Base-by-base conservation (phyloP, 2,329 filamentous ascomycete genomes). In the Aspergillus awamori region DNA sequence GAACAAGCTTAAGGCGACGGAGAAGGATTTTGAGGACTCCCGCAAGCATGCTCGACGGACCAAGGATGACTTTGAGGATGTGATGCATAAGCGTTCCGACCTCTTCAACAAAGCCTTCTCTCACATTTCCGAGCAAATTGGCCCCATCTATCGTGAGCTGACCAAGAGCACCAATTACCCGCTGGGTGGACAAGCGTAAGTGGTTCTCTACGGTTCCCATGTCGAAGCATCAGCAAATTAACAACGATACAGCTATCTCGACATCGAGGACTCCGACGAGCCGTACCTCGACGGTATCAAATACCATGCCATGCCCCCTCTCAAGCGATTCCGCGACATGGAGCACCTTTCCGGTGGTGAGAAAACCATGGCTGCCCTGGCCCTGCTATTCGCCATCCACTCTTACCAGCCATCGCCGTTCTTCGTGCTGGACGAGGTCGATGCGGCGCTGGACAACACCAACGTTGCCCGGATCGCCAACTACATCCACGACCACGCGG, bases 311-410 rank as follows among this genome's bases (percentile, higher is more conserved):
- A 99, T 98, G 93, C 95, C 95, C 20, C 95, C 95, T 1, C 87
- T 97, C 64, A 99, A 99, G 81, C 92, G 95, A 49, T 99, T 99
- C 86, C 87, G 95, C 70, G 96, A 99, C 76, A 99, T 99, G 95
- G 95, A 99, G 77, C 95, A 97, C 75, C 82, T 99, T 8, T 97
- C 92, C 1, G 95, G 95, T 70, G 95, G 95, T 59, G 95, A 99
- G 80, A 99, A 99, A 83, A 99, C 95, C 0, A 99, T 99, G 89
- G 95, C 95, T 1, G 95, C 95, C 13, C 83, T 99, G 41, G 95
- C 95, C n/a, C 84, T 99, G 43, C 85, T 99, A 4, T 99, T 99
- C 75, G 95, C 95, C 22, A 93, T 99, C 59, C 95, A 99, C 81
- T 93, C 90, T 62, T 99, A 94, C 81, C 93, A 97, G 74, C 94